A percentile compares a stretch with the other conserved stretches of the same genome.
Evolutionary conservation across 768 basidiomycete species (phyloP).

Genomic region (Mycena filopes): DNA sequence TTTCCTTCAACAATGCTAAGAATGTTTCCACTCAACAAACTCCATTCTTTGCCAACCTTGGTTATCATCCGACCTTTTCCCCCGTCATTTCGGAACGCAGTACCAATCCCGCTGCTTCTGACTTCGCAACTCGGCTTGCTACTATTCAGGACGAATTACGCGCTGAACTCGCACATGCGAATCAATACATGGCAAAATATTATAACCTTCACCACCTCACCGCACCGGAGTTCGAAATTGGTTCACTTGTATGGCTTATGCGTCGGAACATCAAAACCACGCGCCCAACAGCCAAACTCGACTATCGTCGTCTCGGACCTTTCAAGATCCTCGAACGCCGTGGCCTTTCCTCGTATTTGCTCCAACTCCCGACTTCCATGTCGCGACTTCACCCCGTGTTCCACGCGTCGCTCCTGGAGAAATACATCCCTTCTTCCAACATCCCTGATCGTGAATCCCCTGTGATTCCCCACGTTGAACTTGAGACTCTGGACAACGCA

Average conservation of each 20-base stretch:
- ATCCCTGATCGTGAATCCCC: no score
- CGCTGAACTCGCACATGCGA: constrained; percentile 43
- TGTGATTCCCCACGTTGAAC: no score
- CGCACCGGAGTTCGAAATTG: no score
- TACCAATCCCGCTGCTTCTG: constrained; percentile 43
- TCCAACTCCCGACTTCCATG: not conserved
- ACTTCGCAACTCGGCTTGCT: constrained; percentile 41
- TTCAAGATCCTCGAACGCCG: no score
- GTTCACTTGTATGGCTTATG: no score
- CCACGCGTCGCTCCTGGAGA: not conserved
- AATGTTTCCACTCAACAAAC: constrained; percentile 12
- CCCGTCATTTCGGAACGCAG: constrained; percentile 38
- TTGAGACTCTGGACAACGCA: no score
- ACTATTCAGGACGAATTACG: constrained; percentile 46
- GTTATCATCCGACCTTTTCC: constrained; percentile 45
- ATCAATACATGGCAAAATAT: constrained; percentile 39
- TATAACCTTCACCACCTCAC: constrained; percentile 44
- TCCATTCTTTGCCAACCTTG: constrained; percentile 51
- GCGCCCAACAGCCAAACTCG: no score
- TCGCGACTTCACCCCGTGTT: constrained; percentile 3
- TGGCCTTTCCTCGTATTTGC: no score
- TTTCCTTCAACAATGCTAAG: constrained; percentile 50
- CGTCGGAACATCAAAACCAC: no score
- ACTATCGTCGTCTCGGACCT: no score
- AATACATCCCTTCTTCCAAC: no score